Conservation (phyloP, 2,329 filamentous ascomycete genomes). For the Aspergillus viridinutans region DNA sequence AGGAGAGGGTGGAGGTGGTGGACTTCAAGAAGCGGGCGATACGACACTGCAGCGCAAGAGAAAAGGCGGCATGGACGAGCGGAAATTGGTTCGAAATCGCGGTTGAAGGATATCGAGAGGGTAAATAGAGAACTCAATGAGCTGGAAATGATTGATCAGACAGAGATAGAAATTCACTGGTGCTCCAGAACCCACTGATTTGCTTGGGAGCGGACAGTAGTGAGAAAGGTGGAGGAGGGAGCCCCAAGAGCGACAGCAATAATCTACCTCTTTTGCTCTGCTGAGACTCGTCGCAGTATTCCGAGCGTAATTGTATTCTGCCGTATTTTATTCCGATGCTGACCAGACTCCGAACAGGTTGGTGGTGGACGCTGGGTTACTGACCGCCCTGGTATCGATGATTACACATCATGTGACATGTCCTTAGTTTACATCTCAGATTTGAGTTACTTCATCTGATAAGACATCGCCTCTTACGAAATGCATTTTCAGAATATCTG, state of each 20-base stretch:
- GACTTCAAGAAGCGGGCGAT: slow-evolving; percentile 31
- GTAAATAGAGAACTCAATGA: slow-evolving; percentile 5
- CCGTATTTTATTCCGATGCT: background rate
- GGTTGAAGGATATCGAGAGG: background rate
- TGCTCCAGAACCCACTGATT: background rate
- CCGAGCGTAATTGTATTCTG: background rate
- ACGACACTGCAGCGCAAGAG: slow-evolving; percentile 29
- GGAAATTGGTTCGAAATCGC: background rate
- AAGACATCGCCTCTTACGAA: background rate
- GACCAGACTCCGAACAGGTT: background rate
- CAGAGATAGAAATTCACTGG: background rate
- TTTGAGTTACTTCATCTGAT: background rate
- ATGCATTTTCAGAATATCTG: background rate
- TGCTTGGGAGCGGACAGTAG: slow-evolving; percentile 5
- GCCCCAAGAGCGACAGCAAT: slow-evolving; percentile 7
- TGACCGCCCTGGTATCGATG: background rate
- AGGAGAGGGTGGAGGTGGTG: slow-evolving; percentile 21
- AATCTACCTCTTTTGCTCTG: background rate
- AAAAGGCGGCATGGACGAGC: slow-evolving; percentile 30
- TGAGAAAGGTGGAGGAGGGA: slow-evolving; percentile 5
- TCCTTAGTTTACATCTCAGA: background rate
- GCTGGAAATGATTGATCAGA: background rate
- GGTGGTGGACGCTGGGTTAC: background rate
- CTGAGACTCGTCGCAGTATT: background rate
- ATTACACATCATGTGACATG: background rate